Evolutionary conservation across 2,329 filamentous ascomycete genomes (phyloP).

Genomic region (Arthroderma sp.): DNA sequence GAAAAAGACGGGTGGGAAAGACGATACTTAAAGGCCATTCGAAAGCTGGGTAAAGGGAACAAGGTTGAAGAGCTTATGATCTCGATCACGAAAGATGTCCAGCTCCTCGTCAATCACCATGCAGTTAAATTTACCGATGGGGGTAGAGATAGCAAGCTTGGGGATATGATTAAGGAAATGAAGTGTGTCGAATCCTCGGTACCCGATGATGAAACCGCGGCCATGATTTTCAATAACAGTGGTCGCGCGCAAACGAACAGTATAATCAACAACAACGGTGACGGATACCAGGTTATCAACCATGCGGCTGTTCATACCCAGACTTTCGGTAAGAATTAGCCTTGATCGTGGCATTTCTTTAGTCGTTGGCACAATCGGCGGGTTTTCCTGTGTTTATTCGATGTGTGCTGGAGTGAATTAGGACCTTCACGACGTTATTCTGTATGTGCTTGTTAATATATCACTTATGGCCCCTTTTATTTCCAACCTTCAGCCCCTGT

Average conservation of each 20-base stretch:
- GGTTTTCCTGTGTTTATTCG: background rate
- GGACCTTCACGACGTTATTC: too few relatives aligned
- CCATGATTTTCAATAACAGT: background rate
- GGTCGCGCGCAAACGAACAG: background rate
- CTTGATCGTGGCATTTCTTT: background rate
- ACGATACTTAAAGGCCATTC: background rate
- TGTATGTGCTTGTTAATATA: too few relatives aligned
- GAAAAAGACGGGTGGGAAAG: background rate
- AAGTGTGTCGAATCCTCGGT: background rate
- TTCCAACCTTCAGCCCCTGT: background rate
- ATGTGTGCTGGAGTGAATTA: background rate
- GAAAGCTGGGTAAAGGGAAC: background rate
- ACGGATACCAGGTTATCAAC: background rate
- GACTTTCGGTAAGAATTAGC: conserved; percentile 1
- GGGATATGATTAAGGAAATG: background rate
- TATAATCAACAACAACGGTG: background rate
- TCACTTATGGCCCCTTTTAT: background rate
- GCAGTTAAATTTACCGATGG: background rate
- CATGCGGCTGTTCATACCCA: background rate
- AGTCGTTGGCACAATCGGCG: too few relatives aligned
- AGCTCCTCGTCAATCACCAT: background rate
- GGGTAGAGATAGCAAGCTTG: background rate
- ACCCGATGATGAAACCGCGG: background rate
- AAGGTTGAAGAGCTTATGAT: background rate
- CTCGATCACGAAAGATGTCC: background rate